Base-by-base conservation (phyloP, 768 basidiomycete species). In the Russula olivacea region DNA sequence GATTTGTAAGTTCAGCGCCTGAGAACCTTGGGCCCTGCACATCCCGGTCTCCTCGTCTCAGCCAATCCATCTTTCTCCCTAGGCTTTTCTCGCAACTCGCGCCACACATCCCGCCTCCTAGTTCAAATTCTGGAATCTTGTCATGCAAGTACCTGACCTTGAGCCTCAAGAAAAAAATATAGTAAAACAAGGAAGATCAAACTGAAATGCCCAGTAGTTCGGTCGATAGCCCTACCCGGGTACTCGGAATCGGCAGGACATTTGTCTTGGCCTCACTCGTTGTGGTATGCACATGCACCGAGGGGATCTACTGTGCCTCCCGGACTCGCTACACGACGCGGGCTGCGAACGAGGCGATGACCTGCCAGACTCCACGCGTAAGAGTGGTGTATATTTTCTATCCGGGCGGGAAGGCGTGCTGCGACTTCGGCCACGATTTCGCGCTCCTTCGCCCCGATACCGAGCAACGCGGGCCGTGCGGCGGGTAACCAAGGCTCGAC, bases 401-500 rank as follows among this genome's bases (percentile, higher is more conserved):
- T 92, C 90, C 3, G 82, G 81, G 36, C 80, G 76, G 68, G 75
- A 80, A 67, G 71, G 76, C 8, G 64, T 66, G n/a, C 2, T 21
- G 45, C 74, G 75, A 61, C 74, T 74, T 70, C 78, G 81, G 72
- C 72, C 78, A 69, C 76, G 0, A 82, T 79, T 69, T 89, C 86
- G 67, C 81, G 80, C 69, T 95, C 89, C 71, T 97, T 98, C 2
- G 97, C 97, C 2, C 97, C 95, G 32, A 99, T 88, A 0, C 96
- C 97, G 11, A 98, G 76, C 14, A 98, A 74, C 0, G 93, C 87
- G 0, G 96, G 94, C 17, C 97, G 81, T 2, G 89, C 78, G 59
- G 80, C 76, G 0, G 97, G 97, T 0, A 95, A 75, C 72, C 92
- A 94, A 1, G 94, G 88, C 68, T 93, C 84, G 2, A 83, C 79